phyloP scores from a whole-genome alignment of 2,329 filamentous ascomycete genomes.

The Trichoderma citrinoviride region DNA sequence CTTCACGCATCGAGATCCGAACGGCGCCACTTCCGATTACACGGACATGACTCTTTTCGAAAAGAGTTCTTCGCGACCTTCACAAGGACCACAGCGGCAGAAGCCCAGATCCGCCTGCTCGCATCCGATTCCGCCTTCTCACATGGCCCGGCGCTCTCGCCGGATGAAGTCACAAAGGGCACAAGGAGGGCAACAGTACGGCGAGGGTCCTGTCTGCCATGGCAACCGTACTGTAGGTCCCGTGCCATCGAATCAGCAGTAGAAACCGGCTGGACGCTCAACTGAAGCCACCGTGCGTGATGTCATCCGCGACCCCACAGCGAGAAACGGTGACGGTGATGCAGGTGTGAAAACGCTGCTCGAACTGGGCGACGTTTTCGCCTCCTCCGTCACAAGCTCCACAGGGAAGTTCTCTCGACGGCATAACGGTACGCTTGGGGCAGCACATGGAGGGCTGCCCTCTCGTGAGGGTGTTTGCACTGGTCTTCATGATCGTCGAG shows the following conservation, averaged over 20 bases:
- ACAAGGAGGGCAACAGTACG: slow-evolving; percentile 18
- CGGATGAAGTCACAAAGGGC: slow-evolving; percentile 10
- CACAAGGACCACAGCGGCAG: not conserved
- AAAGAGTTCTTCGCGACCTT: not conserved
- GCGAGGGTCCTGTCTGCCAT: not conserved
- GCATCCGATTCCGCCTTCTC: not conserved
- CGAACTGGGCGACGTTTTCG: slow-evolving; percentile 16
- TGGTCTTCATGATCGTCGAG: not conserved
- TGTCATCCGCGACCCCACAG: slow-evolving; percentile 17
- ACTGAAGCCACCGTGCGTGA: slow-evolving; percentile 11
- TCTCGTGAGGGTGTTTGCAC: not conserved
- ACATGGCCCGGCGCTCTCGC: not conserved
- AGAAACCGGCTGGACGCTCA: not conserved
- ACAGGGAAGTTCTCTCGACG: slow-evolving; percentile 29
- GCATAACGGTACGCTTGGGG: not conserved
- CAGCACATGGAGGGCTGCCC: not conserved
- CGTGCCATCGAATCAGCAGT: not conserved
- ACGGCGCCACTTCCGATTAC: not conserved
- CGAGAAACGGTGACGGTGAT: slow-evolving; percentile 14
- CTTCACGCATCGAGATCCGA: not conserved
- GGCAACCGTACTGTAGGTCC: slow-evolving; percentile 1
- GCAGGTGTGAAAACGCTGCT: slow-evolving; percentile 16
- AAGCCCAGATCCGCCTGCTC: not conserved
- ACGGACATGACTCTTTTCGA: not conserved
- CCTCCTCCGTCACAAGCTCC: slow-evolving; percentile 24